These are phyloP conservation scores for Prunus mira DNA, from an alignment of 306 rosid genomes.

Conservation along the genomic window DNA sequence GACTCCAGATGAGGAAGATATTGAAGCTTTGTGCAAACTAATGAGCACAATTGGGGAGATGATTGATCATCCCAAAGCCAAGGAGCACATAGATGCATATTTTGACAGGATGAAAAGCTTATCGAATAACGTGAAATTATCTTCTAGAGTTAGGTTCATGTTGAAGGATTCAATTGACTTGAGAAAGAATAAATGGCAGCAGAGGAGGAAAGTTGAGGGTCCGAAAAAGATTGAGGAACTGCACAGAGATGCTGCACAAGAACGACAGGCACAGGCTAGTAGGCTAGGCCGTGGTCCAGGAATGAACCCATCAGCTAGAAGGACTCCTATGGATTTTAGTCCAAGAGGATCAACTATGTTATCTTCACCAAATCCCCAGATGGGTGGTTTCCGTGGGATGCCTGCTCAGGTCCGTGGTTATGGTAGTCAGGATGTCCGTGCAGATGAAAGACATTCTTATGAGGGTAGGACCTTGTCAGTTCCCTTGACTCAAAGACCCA, in stretches of 20 bases:
- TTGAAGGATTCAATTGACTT: slow-evolving; percentile 83
- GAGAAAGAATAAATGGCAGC: slow-evolving; percentile 93
- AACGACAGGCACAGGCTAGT: slow-evolving; percentile 77
- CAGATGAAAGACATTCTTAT: slow-evolving; percentile 61
- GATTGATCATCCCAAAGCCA: slow-evolving; percentile 90
- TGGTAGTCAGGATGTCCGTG: slow-evolving; percentile 70
- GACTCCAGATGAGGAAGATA: slow-evolving; percentile 92
- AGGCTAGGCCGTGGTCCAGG: slow-evolving; percentile 76
- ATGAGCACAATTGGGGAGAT: slow-evolving; percentile 99
- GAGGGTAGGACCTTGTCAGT: slow-evolving; percentile 67
- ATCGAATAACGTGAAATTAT: slow-evolving; percentile 75
- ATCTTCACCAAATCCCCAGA: slow-evolving; percentile 58
- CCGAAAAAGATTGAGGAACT: slow-evolving; percentile 97
- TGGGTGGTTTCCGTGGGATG: slow-evolving; percentile 62
- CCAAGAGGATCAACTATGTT: slow-evolving; percentile 60
- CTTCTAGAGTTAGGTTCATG: slow-evolving; percentile 97
- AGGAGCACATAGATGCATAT: slow-evolving; percentile 79
- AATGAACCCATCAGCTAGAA: slow-evolving; percentile 56
- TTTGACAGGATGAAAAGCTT: slow-evolving; percentile 63
- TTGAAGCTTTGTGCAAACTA: slow-evolving; percentile 91
- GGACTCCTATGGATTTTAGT: slow-evolving; percentile 62
- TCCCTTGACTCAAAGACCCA: slow-evolving; percentile 57
- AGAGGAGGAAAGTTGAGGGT: slow-evolving; percentile 92
- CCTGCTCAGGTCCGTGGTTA: slow-evolving; percentile 62
- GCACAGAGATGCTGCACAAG: slow-evolving; percentile 97